A percentile compares a stretch with the other conserved stretches of the same genome.
These are phyloP conservation scores for Boletus sensibilis DNA, from an alignment of 768 basidiomycete genomes.

Conservation along the genomic window DNA sequence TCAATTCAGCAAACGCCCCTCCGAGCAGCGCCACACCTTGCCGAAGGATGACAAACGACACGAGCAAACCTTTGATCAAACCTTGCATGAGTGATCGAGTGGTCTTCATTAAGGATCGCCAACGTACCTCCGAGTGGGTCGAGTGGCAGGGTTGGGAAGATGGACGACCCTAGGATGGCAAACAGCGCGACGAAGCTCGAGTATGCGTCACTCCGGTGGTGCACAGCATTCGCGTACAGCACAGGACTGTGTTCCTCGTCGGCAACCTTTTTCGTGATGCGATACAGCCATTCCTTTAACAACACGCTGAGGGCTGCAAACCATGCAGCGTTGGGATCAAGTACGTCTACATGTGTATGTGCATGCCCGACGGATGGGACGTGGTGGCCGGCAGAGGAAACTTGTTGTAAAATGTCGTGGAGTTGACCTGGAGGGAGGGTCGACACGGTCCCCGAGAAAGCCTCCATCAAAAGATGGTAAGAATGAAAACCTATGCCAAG, in stretches of 20 bases:
- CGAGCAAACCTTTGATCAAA: constrained; percentile 60
- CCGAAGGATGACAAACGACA: constrained; percentile 84
- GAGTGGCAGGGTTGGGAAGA: constrained; percentile 80
- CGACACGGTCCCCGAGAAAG: constrained; percentile 64
- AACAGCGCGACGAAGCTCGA: constrained; percentile 88
- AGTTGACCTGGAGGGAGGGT: constrained; percentile 62
- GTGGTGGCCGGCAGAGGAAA: constrained; percentile 55
- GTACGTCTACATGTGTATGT: constrained; percentile 51
- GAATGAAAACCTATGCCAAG: constrained; percentile 89
- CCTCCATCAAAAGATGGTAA: constrained; percentile 75
- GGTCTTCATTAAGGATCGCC: neutral
- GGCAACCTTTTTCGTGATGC: constrained; percentile 85
- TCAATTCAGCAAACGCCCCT: constrained; percentile 76
- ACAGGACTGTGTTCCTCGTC: constrained; percentile 90
- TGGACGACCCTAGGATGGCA: constrained; percentile 89
- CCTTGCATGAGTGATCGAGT: constrained; percentile 7
- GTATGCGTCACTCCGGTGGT: constrained; percentile 97
- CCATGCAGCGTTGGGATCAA: constrained; percentile 97
- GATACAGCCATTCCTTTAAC: constrained; percentile 91
- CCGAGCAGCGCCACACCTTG: constrained; percentile 69
- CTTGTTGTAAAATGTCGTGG: constrained; percentile 59
- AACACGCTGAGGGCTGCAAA: constrained; percentile 82
- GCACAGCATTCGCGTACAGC: constrained; percentile 91
- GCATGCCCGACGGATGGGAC: constrained; percentile 52
- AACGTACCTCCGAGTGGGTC: constrained; percentile 89